Percentiles rank a stretch among this genome's conserved stretches.
Evolutionary conservation across 2,329 filamentous ascomycete genomes (phyloP).

Genomic region (Talaromyces sp.): DNA sequence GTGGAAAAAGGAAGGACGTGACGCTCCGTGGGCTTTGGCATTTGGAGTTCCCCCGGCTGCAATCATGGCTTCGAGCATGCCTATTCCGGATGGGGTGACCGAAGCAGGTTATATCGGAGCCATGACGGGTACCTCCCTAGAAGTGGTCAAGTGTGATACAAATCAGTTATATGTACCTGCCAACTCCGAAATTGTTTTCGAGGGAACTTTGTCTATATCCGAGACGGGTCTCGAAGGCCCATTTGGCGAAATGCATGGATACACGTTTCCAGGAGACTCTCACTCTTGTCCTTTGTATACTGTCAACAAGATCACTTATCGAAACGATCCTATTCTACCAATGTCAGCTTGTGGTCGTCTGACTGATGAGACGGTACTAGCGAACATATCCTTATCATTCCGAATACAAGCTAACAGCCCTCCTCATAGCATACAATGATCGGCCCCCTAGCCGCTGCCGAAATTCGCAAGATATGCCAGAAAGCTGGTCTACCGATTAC

Average conservation of each 20-base stretch:
- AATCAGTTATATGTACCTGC: conserved; percentile 48
- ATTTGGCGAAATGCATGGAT: conserved; percentile 47
- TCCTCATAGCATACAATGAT: conserved; percentile 32
- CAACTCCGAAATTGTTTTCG: conserved; percentile 49
- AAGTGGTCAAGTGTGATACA: conserved; percentile 51
- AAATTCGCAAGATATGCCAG: conserved; percentile 37
- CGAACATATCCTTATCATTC: conserved; percentile 5
- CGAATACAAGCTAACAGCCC: not conserved
- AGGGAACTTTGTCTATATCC: conserved; percentile 44
- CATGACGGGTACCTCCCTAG: conserved; percentile 41
- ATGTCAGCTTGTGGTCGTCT: conserved; percentile 40
- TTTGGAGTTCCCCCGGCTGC: conserved; percentile 45
- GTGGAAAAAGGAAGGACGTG: conserved; percentile 44
- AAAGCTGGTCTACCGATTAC: conserved; percentile 39
- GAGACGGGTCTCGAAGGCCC: conserved; percentile 45
- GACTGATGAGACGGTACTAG: conserved; percentile 40
- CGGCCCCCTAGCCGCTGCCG: conserved; percentile 40
- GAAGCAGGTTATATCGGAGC: conserved; percentile 49
- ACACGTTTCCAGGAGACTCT: conserved; percentile 41
- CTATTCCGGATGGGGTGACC: conserved; percentile 45
- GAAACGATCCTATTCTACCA: conserved; percentile 46
- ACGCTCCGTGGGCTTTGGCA: conserved; percentile 42
- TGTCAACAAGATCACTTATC: conserved; percentile 47
- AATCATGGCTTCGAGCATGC: conserved; percentile 47
- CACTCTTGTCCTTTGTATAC: conserved; percentile 38